These are phyloP conservation scores for Coemansia sp. DNA, from an alignment of 192 early-diverging fungal species.

Conservation along the genomic window DNA sequence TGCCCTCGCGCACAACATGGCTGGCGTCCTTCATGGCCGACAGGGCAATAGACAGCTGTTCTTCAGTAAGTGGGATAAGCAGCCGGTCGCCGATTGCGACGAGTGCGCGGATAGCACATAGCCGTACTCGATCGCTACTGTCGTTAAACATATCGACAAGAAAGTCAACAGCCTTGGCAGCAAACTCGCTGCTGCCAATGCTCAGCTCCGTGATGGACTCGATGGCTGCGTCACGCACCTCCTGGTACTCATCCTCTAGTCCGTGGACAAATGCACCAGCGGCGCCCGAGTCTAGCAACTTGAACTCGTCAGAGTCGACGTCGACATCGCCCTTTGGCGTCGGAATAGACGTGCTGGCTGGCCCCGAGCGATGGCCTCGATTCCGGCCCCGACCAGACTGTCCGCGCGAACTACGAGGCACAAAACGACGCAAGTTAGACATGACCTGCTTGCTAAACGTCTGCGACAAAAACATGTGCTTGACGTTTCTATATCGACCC, in stretches of 20 bases:
- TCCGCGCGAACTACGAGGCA: constrained; percentile 23
- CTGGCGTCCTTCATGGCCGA: constrained; percentile 80
- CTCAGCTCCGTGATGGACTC: constrained; percentile 80
- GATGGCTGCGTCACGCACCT: constrained; percentile 82
- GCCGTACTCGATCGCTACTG: constrained; percentile 80
- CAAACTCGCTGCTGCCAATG: constrained; percentile 66
- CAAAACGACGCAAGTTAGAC: constrained; percentile 56
- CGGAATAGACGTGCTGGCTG: constrained; percentile 49
- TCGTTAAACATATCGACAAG: constrained; percentile 98
- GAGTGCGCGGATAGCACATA: constrained; percentile 76
- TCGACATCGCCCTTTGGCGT: constrained; percentile 67
- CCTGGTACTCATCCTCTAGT: constrained; percentile 91
- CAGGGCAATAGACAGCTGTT: constrained; percentile 68
- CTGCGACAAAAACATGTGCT: constrained; percentile 58
- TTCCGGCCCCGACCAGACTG: constrained; percentile 13
- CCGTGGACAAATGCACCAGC: constrained; percentile 96
- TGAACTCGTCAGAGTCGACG: constrained; percentile 65
- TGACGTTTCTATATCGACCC: constrained; percentile 64
- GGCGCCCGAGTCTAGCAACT: constrained; percentile 73
- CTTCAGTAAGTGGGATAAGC: constrained; percentile 60
- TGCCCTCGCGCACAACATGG: constrained; percentile 59
- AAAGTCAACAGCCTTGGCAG: constrained; percentile 70
- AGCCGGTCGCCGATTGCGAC: constrained; percentile 62
- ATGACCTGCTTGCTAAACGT: constrained; percentile 81
- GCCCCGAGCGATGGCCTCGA: constrained; percentile 9